A percentile compares a stretch with the other conserved stretches of the same genome.
phyloP scores from a whole-genome alignment of 108 stramenopile species.

The Cylindrotheca fusiformis region DNA sequence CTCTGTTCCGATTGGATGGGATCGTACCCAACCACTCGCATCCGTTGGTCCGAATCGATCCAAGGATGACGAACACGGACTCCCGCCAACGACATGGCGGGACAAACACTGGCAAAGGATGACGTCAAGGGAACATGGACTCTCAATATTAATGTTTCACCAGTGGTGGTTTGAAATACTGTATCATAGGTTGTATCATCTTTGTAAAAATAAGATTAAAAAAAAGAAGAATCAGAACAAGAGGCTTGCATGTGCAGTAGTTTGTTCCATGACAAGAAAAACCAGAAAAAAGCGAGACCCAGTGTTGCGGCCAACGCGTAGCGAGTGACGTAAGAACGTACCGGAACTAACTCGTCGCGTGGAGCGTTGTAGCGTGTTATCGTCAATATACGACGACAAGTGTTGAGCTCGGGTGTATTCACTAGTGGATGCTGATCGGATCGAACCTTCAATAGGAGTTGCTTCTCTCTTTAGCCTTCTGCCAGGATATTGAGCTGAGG shows the following conservation, averaged over 20 bases:
- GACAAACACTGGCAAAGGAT: constrained; percentile 27
- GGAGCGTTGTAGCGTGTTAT: constrained; percentile 59
- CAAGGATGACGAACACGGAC: constrained; percentile 70
- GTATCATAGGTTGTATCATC: constrained; percentile 82
- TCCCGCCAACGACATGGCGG: constrained; percentile 73
- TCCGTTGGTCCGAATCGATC: constrained; percentile 45
- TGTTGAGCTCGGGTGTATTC: constrained; percentile 57
- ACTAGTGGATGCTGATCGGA: constrained; percentile 13
- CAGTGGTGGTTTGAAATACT: constrained; percentile 75
- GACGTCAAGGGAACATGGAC: constrained; percentile 49
- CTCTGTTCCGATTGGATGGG: constrained; percentile 53
- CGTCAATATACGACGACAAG: constrained; percentile 62
- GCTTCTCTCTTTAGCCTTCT: constrained; percentile 8
- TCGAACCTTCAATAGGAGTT: constrained; percentile 18
- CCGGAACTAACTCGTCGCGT: constrained; percentile 68
- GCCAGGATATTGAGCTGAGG: constrained; percentile 17
- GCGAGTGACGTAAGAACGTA: too few relatives aligned
- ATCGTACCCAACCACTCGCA: constrained; percentile 66
- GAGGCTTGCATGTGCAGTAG: too few relatives aligned
- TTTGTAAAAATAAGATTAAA: constrained; percentile 16
- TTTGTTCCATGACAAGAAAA: neutral
- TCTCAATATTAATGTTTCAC: constrained; percentile 69
- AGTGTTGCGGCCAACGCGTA: too few relatives aligned
- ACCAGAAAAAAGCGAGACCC: constrained; percentile 8
- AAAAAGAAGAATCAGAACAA: constrained; percentile 7